Base-by-base conservation (phyloP, 257 asterid species). In the Rubia yunnanensis region DNA sequence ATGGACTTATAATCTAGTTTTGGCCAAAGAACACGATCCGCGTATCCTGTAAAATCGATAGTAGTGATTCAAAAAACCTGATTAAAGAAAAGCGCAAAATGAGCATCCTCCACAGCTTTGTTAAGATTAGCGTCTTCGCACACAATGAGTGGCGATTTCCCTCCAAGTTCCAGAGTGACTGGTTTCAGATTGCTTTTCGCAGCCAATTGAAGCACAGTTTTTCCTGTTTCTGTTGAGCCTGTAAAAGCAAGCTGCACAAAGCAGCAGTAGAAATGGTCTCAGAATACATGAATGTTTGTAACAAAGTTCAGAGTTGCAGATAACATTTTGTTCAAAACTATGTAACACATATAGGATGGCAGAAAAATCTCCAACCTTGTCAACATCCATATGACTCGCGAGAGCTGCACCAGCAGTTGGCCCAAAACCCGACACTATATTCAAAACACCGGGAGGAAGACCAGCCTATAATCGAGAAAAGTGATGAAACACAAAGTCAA, bases 381-480 rank as follows among this genome's bases (percentile, higher is more conserved):
- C 96, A 22, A 89, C 89, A n/a, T 89, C 96, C 95, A 86, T 89
- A 72, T 89, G 96, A 67, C 91, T 77, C 18, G 88, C 87, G 34
- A 89, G 90, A 73, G 96, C 85, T 13, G 95, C 96, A 73, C 96
- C 96, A 7, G 96, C 96, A 32, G 94, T 85, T 14, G 84, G 91
- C 46, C 95, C 96, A 3, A 10, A 86, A 39, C 96, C 95, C 9
- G 92, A 74, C 22, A 89, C 82, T 23, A 86, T 36, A 52, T 89
- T 89, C 38, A 89, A 73, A 59, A 89, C 96, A n/a, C 96, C 96
- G 31, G 84, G 81, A 15, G 96, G 96, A 24, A 89, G 89, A 36
- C 96, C 96, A 9, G 92, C 96, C 95, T 89, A 77, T 69, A 66
- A 65, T 39, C 36, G 44, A 10, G 36, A 55, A 55, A 66, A 32